Evolutionary conservation across 345 rosid species (phyloP), one percentile per base, ranked within the genome.

Genomic region (Eucalyptus curtisii): DNA sequence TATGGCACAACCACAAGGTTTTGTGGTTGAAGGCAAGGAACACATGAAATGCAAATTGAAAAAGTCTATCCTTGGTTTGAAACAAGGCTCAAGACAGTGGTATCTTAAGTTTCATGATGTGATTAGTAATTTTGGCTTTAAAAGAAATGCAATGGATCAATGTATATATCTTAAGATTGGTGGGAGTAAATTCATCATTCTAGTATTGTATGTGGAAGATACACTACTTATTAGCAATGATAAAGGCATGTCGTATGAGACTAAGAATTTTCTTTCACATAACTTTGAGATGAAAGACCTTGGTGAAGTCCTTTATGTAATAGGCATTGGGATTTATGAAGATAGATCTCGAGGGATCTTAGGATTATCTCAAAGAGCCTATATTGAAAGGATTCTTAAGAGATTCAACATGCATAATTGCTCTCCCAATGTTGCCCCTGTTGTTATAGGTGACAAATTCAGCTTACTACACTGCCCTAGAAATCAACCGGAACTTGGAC

Each of bases 1-100:
- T n/a, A n/a, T n/a, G 37, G 20, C 37, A n/a, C 20, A 98, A 95
- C 94, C 9, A 33, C 14, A 61, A 37, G 31, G 81, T 87, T 87
- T 55, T 44, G 13, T 40, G 13, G 24, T 30, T 61, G 40, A 64
- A 10, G 27, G 81, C 9, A 44, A n/a, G 55, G 55, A 59, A 16
- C 57, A 20, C 27, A 66, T 19, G 89, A 30, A 66, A 49, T 68
- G 10, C 33, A 87, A 87, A 64, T 0, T 87, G 4, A 76, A 31
- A 40, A 49, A 49, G 61, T 45, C 30, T 7, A 87, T 87, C 66
- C 68, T 30, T 64, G 49, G 33, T 49, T 52, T 86, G 44, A 86
- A 86, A 55, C 76, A 86, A 86, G 71, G 4, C 53, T 86, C 88
- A 5, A 31, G 68, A 30, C 0, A 86, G 2, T 55, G 88, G 88